Base-by-base conservation (phyloP, 2,329 filamentous ascomycete species). In the Dactylella cylindrospora region DNA sequence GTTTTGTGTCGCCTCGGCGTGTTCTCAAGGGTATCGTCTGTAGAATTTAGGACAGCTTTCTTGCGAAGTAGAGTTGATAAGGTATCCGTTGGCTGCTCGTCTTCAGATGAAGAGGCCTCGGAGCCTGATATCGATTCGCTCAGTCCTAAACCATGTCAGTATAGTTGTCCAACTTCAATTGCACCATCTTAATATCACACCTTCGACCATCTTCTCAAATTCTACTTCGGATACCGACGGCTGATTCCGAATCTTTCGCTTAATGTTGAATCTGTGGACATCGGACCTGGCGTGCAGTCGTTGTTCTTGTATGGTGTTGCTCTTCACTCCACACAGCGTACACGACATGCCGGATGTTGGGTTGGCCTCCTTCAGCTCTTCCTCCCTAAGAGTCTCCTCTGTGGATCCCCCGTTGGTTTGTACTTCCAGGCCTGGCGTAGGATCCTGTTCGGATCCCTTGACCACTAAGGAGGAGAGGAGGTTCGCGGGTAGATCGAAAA, bases 61-160 rank as follows among this genome's bases (percentile, higher is more conserved):
- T 83, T 84, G n/a, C 76, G 71, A 68, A 62, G 53, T 9, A 69
- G 46, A 1, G 46, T 50, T 10, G 66, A 41, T 9, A 69, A 53
- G 5, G 57, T 51, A 36, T 76, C 67, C 64, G 73, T 20, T 68
- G 72, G 10, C 71, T 72, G 23, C 0, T 87, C 85, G 0, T 85
- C 82, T 5, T 90, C 87, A 0, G 85, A 83, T 1, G 83, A 81
- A 0, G 82, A 84, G 46, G 90, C 85, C 6, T 65, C 72, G 1
- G 90, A 95, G 10, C 94, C 93, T 1, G 93, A 97, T 60, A 94
- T 79, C 69, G 87, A 93, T 76, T 98, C 91, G 68, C 96, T 88
- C 26, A 98, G 77, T 59, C 93, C 83, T 67, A 46, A 40, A 3
- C 26, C 25, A n/a, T n/a, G 35, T 70, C 35, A 67, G 44, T 32